Evolutionary conservation across 1,284 basidiomycete species (phyloP).

Genomic region (Rhizopogon parksii): DNA sequence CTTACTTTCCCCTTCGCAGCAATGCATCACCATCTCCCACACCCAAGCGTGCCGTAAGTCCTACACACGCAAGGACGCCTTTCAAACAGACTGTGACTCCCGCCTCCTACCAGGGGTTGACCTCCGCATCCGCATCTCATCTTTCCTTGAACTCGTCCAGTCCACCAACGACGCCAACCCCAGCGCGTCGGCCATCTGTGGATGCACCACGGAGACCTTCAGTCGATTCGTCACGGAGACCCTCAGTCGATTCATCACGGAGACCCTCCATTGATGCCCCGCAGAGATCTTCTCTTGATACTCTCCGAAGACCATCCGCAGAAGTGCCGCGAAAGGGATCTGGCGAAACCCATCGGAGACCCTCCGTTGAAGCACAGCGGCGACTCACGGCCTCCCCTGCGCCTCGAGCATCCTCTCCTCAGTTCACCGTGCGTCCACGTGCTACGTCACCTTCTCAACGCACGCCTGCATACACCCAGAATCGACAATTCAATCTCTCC

Average conservation of each 20-base stretch:
- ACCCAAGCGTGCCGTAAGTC: constrained; percentile 34
- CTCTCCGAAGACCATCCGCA: constrained; percentile 27
- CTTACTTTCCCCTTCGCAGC: constrained; percentile 33
- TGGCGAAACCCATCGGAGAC: constrained; percentile 21
- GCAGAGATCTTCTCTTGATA: constrained; percentile 24
- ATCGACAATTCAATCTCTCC: constrained; percentile 48
- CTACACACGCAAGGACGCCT: constrained; percentile 33
- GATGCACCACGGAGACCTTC: constrained; percentile 28
- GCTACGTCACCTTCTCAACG: constrained; percentile 35
- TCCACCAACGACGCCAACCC: constrained; percentile 21
- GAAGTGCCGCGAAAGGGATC: constrained; percentile 27
- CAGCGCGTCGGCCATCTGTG: constrained; percentile 18
- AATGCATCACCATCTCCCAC: constrained; percentile 30
- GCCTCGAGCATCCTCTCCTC: constrained; percentile 29
- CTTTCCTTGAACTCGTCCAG: constrained; percentile 29
- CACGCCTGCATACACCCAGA: constrained; percentile 41
- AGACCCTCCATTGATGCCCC: constrained; percentile 30
- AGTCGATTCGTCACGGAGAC: constrained; percentile 28
- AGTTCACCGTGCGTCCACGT: constrained; percentile 21
- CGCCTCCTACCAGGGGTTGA: constrained; percentile 26
- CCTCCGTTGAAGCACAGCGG: constrained; percentile 28
- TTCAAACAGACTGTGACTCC: constrained; percentile 27
- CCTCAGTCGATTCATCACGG: constrained; percentile 29
- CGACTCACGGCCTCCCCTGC: constrained; percentile 29
- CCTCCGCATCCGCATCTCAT: constrained; percentile 32